A percentile compares a stretch with the other conserved stretches of the same genome.
Evolutionary conservation across 441 rosid genomes (phyloP).

Genomic region (Pelargonium fulgidum): DNA sequence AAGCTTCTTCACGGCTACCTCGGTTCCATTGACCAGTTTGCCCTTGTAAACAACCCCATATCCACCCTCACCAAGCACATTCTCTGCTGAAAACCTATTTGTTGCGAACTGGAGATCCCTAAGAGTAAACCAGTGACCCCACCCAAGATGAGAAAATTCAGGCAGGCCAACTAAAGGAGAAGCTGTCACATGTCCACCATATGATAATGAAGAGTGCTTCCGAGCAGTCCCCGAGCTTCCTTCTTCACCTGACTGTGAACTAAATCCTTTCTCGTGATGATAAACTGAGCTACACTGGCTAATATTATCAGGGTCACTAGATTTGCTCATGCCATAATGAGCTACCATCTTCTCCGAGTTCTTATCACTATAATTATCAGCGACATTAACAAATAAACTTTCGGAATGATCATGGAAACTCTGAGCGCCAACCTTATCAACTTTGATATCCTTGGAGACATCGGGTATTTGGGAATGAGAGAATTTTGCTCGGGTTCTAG

Average conservation of each 20-base stretch:
- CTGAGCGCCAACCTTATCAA: slow-evolving; percentile 54
- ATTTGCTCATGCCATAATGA: slow-evolving; percentile 62
- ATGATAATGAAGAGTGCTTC: slow-evolving; percentile 57
- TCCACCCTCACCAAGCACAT: slow-evolving; percentile 90
- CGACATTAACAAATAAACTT: slow-evolving; percentile 77
- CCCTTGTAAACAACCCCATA: slow-evolving; percentile 89
- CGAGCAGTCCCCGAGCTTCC: slow-evolving; percentile 42
- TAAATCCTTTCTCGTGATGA: slow-evolving; percentile 51
- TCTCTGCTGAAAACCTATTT: slow-evolving; percentile 69
- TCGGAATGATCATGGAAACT: slow-evolving; percentile 48
- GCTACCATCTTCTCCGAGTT: slow-evolving; percentile 66
- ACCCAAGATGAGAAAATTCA: slow-evolving; percentile 79
- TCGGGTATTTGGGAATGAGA: slow-evolving; percentile 64
- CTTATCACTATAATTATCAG: slow-evolving; percentile 52
- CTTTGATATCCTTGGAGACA: slow-evolving; percentile 86
- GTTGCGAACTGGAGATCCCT: slow-evolving; percentile 94
- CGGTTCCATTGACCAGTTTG: slow-evolving; percentile 60
- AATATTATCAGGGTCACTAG: slow-evolving; percentile 50
- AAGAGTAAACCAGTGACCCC: slow-evolving; percentile 99
- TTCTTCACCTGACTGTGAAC: slow-evolving; percentile 87
- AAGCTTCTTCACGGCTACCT: slow-evolving; percentile 85
- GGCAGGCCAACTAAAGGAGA: slow-evolving; percentile 78
- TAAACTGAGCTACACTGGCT: slow-evolving; percentile 64
- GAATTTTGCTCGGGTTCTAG: slow-evolving; percentile 47
- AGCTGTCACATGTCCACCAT: slow-evolving; percentile 46